phyloP scores from a whole-genome alignment of 2,329 filamentous ascomycete species.

The Colletotrichum horii region DNA sequence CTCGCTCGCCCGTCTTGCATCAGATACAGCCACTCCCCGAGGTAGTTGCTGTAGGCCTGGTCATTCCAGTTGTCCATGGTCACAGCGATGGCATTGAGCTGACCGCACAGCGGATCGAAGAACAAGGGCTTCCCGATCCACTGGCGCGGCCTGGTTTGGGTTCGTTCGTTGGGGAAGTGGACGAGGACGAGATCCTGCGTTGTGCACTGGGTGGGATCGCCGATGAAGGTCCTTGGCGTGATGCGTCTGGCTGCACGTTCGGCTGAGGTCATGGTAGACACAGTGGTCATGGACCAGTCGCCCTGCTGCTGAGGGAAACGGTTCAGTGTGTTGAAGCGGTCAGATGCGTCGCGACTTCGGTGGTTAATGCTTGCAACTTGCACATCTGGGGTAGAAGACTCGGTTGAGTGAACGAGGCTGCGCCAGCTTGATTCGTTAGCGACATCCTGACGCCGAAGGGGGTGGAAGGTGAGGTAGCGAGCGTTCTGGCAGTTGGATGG shows the following conservation, averaged over 20 bases:
- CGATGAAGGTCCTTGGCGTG: no score
- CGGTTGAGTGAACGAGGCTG: background rate
- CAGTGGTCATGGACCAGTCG: background rate
- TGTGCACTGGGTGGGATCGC: background rate
- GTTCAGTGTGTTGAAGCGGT: background rate
- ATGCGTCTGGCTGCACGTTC: no score
- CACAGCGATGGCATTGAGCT: background rate
- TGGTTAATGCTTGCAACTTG: background rate
- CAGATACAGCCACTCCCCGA: no score
- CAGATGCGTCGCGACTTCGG: background rate
- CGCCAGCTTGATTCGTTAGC: background rate
- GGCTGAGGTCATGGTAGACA: background rate
- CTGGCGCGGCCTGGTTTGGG: no score
- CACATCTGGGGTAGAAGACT: background rate
- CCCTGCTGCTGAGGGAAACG: background rate
- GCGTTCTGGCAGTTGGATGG: background rate
- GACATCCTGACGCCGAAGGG: background rate
- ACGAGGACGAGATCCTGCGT: background rate
- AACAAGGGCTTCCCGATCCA: no score
- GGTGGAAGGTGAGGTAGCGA: constrained; percentile 2
- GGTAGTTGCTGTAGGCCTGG: background rate
- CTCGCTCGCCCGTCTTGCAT: background rate
- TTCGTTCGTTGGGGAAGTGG: no score
- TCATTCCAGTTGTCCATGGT: background rate
- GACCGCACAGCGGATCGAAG: background rate